These are phyloP conservation scores for Selenicereus undatus DNA, from an alignment of 148 eudicot genomes.

Conservation along the genomic window DNA sequence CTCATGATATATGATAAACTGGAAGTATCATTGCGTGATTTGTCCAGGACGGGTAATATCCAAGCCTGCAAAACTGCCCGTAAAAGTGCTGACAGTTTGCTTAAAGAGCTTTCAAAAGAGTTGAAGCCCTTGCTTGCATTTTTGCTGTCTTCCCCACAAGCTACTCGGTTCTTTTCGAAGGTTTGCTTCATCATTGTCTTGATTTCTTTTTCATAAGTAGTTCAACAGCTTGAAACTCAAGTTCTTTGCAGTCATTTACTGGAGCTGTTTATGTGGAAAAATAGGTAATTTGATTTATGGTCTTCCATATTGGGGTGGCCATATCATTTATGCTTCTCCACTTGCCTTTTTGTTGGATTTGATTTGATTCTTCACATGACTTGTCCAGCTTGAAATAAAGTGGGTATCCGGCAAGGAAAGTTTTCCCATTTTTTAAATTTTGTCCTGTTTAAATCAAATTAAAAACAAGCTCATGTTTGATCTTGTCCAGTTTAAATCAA, in stretches of 20 bases:
- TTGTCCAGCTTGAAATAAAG: neutral
- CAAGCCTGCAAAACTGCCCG: slow-evolving; percentile 86
- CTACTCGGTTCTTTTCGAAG: slow-evolving; percentile 70
- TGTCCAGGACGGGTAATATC: slow-evolving; percentile 82
- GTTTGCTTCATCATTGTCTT: slow-evolving; percentile 28
- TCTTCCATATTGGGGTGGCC: neutral
- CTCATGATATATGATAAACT: slow-evolving; percentile 66
- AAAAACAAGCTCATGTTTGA: too few relatives aligned
- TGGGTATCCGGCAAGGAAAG: neutral
- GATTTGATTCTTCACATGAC: neutral
- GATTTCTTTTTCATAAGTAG: slow-evolving; percentile 2
- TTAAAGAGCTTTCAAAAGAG: slow-evolving; percentile 88
- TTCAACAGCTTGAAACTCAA: neutral
- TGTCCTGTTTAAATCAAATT: neutral
- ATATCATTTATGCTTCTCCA: neutral
- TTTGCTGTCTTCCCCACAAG: slow-evolving; percentile 78
- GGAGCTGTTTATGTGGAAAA: neutral
- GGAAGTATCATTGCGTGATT: slow-evolving; percentile 75
- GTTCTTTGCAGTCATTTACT: neutral
- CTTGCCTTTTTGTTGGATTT: too few relatives aligned
- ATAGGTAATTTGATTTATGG: neutral
- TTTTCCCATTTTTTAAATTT: neutral
- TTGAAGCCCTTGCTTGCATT: slow-evolving; percentile 67
- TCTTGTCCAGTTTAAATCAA: too few relatives aligned
- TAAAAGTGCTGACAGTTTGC: slow-evolving; percentile 67